These are phyloP conservation scores for Fusarium phyllophilum DNA, from an alignment of 2,329 filamentous ascomycete species.

Conservation along the genomic window DNA sequence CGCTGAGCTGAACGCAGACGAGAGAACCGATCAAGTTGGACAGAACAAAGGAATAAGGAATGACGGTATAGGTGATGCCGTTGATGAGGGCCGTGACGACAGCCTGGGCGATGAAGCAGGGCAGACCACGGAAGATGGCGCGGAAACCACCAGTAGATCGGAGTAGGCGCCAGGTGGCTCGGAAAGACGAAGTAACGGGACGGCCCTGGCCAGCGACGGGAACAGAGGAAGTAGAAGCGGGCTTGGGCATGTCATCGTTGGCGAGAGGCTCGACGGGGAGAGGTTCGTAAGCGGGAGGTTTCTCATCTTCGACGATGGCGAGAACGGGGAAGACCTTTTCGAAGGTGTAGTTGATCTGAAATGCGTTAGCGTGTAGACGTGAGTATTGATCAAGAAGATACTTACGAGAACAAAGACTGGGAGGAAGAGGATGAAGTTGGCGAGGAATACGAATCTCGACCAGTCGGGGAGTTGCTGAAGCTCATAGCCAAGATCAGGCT, in stretches of 20 bases:
- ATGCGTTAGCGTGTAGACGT: not conserved
- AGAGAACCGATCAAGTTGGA: slow-evolving; percentile 60
- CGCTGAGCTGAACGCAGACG: slow-evolving; percentile 73
- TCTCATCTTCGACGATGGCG: slow-evolving; percentile 68
- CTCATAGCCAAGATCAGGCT: slow-evolving; percentile 12
- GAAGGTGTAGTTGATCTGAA: slow-evolving; percentile 62
- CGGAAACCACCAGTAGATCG: slow-evolving; percentile 70
- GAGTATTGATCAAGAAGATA: not conserved
- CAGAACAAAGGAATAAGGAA: slow-evolving; percentile 55
- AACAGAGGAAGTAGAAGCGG: slow-evolving; percentile 45
- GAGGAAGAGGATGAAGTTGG: slow-evolving; percentile 57
- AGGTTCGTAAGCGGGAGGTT: slow-evolving; percentile 64
- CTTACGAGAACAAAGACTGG: slow-evolving; percentile 57
- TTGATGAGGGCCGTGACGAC: slow-evolving; percentile 53
- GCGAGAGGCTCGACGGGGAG: slow-evolving; percentile 59
- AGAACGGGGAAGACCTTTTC: slow-evolving; percentile 62
- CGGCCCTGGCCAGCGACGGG: slow-evolving; percentile 12
- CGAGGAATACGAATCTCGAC: slow-evolving; percentile 52
- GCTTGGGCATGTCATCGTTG: slow-evolving; percentile 46
- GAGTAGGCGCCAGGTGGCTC: slow-evolving; percentile 65
- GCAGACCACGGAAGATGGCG: slow-evolving; percentile 76
- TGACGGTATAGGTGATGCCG: slow-evolving; percentile 57
- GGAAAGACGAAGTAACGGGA: slow-evolving; percentile 61
- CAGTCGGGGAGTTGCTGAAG: slow-evolving; percentile 42
- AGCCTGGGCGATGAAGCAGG: slow-evolving; percentile 56